Percentiles rank a stretch among this genome's conserved stretches.
Evolutionary conservation across 2,329 filamentous ascomycete genomes (phyloP).

Genomic region (Trematosphaeria pertusa): DNA sequence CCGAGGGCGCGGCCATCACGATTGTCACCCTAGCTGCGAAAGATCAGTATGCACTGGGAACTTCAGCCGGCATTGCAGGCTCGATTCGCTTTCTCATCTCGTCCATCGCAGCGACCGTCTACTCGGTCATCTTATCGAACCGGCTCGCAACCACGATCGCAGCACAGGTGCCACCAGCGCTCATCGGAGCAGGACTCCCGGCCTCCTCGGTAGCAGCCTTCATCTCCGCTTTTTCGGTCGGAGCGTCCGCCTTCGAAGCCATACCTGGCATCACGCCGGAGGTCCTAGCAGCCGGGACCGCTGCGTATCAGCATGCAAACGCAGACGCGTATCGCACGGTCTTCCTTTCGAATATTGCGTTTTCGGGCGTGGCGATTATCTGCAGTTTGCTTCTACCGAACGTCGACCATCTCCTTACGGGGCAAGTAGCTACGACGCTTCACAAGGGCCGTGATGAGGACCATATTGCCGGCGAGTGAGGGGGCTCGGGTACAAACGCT

Average conservation of each 20-base stretch:
- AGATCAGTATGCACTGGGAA: constrained; percentile 47
- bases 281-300: constrained; percentile 37
- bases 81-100: constrained; percentile 48
- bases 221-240: constrained; percentile 32
- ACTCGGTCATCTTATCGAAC: constrained; percentile 44
- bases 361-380: constrained; percentile 42
- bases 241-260: constrained; percentile 30
- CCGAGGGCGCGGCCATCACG: constrained; percentile 45
- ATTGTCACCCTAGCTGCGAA: constrained; percentile 44
- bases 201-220: constrained; percentile 37
- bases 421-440: constrained; percentile 44
- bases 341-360: constrained; percentile 47
- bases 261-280: constrained; percentile 40
- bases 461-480: constrained; percentile 4
- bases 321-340: constrained; percentile 45
- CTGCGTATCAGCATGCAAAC: constrained; percentile 45
- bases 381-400: constrained; percentile 42
- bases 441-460: constrained; percentile 23
- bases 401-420: constrained; percentile 43
- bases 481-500: too few species aligned
- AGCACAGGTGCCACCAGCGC: constrained; percentile 38
- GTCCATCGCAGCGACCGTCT: constrained; percentile 44
- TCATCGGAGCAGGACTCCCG: constrained; percentile 45
- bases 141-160: constrained; percentile 41
- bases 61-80: constrained; percentile 45